Evolutionary conservation across 2,329 filamentous ascomycete genomes (phyloP).

Genomic region (Trichoderma sp.): DNA sequence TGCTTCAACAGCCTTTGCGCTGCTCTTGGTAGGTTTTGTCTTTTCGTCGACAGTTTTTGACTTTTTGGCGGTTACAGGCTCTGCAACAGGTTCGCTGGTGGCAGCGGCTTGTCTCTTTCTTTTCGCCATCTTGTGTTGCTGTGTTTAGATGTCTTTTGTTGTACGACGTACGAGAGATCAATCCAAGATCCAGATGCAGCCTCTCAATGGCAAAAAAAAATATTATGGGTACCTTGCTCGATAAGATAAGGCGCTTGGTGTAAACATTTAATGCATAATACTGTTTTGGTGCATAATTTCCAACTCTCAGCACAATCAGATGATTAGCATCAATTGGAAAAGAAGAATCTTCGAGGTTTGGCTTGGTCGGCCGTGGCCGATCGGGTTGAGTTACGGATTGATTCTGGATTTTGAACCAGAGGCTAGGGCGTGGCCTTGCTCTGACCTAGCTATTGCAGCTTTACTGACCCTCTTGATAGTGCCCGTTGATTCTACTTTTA

Average conservation of each 20-base stretch:
- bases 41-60: conserved; percentile 26
- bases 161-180: neutral
- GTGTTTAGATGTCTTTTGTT: neutral
- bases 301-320: neutral
- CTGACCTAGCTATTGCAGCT: too few relatives aligned
- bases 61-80: conserved; percentile 34
- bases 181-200: neutral
- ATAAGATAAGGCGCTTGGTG: conserved; percentile 35
- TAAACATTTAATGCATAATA: neutral
- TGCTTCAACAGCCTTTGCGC: neutral
- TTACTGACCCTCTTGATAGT: too few relatives aligned
- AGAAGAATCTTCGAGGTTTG: too few relatives aligned
- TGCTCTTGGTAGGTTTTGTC: conserved; percentile 32
- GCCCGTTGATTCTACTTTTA: too few relatives aligned
- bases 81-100: conserved; percentile 28
- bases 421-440: too few relatives aligned
- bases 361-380: too few relatives aligned
- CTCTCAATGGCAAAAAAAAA: conserved; percentile 19
- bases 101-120: conserved; percentile 45
- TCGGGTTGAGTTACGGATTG: too few relatives aligned
- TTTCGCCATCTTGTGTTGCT: conserved; percentile 43
- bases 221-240: conserved; percentile 20
- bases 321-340: too few relatives aligned
- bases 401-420: too few relatives aligned
- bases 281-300: conserved; percentile 27